Conservation (phyloP, 192 early-diverging fungal genomes). For the Spinellus fusiger region DNA sequence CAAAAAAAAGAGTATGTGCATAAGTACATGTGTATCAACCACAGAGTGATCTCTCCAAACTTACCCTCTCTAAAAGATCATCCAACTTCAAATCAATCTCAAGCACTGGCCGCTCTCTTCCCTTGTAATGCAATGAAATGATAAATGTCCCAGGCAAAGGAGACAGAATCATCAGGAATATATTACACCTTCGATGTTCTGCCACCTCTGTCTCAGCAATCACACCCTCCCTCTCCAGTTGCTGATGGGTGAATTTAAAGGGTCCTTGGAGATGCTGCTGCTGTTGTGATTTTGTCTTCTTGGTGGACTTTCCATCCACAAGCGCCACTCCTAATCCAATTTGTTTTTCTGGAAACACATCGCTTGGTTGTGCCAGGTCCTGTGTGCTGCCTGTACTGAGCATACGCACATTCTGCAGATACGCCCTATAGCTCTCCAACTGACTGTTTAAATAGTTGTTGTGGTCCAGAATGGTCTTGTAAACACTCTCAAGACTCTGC, state of each 20-base stretch:
- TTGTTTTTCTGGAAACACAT: background rate
- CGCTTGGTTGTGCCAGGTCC: background rate
- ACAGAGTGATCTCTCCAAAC: too few relatives aligned
- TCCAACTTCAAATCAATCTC: conserved; percentile 92
- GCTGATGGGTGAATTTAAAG: conserved; percentile 74
- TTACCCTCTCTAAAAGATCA: conserved; percentile 67
- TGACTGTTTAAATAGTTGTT: conserved; percentile 87
- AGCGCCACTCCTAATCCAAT: conserved; percentile 54
- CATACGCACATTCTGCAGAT: conserved; percentile 86
- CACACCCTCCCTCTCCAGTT: conserved; percentile 82
- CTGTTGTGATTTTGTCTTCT: conserved; percentile 17
- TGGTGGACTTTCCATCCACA: conserved; percentile 39
- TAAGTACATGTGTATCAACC: too few relatives aligned
- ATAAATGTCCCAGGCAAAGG: conserved; percentile 85
- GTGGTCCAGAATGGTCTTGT: conserved; percentile 90
- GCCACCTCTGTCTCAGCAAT: conserved; percentile 88
- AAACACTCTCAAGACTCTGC: conserved; percentile 69
- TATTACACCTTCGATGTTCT: conserved; percentile 71
- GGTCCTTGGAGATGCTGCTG: conserved; percentile 58
- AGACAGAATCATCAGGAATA: conserved; percentile 81
- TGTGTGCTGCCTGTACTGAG: conserved; percentile 38
- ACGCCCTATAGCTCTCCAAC: conserved; percentile 90
- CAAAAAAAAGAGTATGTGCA: conserved; percentile 33
- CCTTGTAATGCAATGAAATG: conserved; percentile 84
- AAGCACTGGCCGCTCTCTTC: conserved; percentile 82